These are phyloP conservation scores for Epichloe coenophiala DNA, from an alignment of 2,329 filamentous ascomycete genomes.

Conservation along the genomic window DNA sequence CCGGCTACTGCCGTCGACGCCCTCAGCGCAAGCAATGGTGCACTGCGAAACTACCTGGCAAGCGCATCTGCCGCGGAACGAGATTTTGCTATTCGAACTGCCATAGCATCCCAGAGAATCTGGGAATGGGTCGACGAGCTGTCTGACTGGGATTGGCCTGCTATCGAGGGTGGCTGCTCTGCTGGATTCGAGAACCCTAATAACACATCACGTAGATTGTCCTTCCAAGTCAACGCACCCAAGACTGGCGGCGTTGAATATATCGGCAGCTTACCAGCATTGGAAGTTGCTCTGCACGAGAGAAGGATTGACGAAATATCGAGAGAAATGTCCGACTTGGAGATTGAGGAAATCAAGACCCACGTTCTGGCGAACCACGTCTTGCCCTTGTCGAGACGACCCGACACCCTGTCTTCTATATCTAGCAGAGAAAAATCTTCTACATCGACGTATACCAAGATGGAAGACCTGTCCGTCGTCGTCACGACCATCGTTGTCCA, in stretches of 20 bases:
- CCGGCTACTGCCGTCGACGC: constrained; percentile 48
- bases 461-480: constrained; percentile 84
- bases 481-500: constrained; percentile 88
- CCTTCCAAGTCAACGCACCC: constrained; percentile 12
- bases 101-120: constrained; percentile 56
- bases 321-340: constrained; percentile 52
- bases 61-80: constrained; percentile 51
- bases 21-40: constrained; percentile 38
- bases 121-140: constrained; percentile 67
- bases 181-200: constrained; percentile 40
- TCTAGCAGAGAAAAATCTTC: constrained; percentile 23
- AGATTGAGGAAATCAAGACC: constrained; percentile 78
- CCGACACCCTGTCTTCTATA: constrained; percentile 21
- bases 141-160: constrained; percentile 43
- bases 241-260: constrained; percentile 27
- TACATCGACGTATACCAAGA: constrained; percentile 45
- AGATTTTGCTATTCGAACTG: constrained; percentile 57
- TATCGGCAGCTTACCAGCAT: constrained; percentile 56
- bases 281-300: constrained; percentile 56
- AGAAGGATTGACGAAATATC: constrained; percentile 60
- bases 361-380: constrained; percentile 76
- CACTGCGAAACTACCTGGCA: constrained; percentile 46
- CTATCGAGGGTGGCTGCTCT: constrained; percentile 28
- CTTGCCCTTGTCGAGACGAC: constrained; percentile 33
- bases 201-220: constrained; percentile 26